Base-by-base conservation (phyloP, 306 rosid species). In the Cyamopsis tetragonoloba region DNA sequence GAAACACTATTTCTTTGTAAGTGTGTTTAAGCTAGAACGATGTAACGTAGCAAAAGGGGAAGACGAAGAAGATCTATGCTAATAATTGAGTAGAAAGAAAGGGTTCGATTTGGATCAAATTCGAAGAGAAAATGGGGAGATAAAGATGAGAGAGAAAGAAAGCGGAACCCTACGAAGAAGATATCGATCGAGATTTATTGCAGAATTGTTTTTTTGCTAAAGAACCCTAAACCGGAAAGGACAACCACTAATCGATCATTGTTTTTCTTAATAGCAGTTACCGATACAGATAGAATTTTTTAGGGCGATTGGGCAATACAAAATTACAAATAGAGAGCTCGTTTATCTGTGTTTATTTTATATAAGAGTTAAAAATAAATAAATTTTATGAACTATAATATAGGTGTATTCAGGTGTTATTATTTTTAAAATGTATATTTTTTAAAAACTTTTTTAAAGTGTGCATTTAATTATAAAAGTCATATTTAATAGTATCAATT, bases 161-260 rank as follows among this genome's bases (percentile, higher is more conserved):
- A 47, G 47, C 65, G 70, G 80, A 90, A 85, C 95, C 96, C 89
- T 83, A 81, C 85, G 24, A 48, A 31, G 31, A 77, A 57, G 82
- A 83, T 75, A 74, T 71, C 66, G 85, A 87, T 80, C 42, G 73
- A 43, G 75, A 46, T 50, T 61, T 83, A 54, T 53, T 22, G 13
- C 3, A 49, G 65, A 70, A 18, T 27, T 54, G 17, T 55, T 53
- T 69, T 58, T 9, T 31, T 37, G n/a, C 19, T 23, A 5, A 63
- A 43, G 56, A 63, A 63, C 69, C 69, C 69, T 63, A 63, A 43
- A 43, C 26, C 68, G 27, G 11, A 54, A 39, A 39, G 0, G 47
- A 58, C 17, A 18, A 7, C 3, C 15, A 42, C 37, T 24, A 5
- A 13, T 49, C 57, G 13, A 50, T 24, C 11, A 23, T 50, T 22